Percentiles rank a stretch among this genome's conserved stretches.
Conservation (phyloP, 1,284 basidiomycete genomes). For the Hypsizygus ulmarius region DNA sequence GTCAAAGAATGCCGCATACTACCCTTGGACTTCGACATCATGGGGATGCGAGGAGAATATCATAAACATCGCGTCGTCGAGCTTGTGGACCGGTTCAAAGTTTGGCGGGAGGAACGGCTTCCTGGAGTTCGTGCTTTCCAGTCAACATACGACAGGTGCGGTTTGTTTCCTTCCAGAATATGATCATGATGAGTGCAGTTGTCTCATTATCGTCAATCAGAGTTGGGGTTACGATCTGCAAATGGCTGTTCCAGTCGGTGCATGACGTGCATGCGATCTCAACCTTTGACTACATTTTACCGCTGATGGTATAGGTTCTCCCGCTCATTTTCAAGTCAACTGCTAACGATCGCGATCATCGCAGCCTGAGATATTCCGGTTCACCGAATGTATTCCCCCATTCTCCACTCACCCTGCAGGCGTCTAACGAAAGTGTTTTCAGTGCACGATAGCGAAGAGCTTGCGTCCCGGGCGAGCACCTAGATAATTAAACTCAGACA, state of each 20-base stretch:
- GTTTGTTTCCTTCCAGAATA: too few species aligned
- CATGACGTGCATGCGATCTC: conserved; percentile 75
- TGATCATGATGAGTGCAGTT: conserved; percentile 3
- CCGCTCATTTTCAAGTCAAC: background rate
- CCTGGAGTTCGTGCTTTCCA: conserved; percentile 76
- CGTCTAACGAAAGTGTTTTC: conserved; percentile 5
- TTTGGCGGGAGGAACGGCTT: conserved; percentile 67
- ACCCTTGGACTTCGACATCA: conserved; percentile 63
- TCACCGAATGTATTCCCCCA: conserved; percentile 55
- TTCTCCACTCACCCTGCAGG: background rate
- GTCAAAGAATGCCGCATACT: conserved; percentile 66
- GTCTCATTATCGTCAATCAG: conserved; percentile 29
- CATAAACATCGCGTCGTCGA: conserved; percentile 58
- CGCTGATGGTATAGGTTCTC: conserved; percentile 57
- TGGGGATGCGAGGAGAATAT: conserved; percentile 72
- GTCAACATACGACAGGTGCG: conserved; percentile 78
- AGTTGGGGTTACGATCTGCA: conserved; percentile 65
- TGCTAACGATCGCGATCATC: conserved; percentile 13
- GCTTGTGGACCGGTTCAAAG: conserved; percentile 60
- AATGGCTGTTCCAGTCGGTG: conserved; percentile 72
- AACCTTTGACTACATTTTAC: conserved; percentile 78
- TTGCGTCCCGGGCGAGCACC: conserved; percentile 55
- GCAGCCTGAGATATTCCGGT: conserved; percentile 70
- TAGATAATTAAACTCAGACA: too few species aligned
- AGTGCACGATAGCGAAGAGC: conserved; percentile 72